Evolutionary conservation across 176 grass and related monocot genomes (phyloP).

Genomic region (Guadua angustifolia): DNA sequence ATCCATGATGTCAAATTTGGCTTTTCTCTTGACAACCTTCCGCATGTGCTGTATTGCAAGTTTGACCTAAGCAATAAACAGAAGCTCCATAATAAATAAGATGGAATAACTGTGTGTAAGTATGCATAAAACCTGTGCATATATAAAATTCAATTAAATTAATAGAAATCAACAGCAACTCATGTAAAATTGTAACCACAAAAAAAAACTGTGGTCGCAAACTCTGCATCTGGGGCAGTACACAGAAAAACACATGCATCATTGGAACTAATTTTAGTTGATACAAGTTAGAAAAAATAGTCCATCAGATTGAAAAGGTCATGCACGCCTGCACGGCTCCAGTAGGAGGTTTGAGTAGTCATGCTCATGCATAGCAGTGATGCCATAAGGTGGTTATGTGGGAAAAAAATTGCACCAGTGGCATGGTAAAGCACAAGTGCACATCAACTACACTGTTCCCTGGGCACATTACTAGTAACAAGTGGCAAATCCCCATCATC

Average conservation of each 20-base stretch:
- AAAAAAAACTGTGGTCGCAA: not conserved
- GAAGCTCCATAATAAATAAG: constrained; percentile 33
- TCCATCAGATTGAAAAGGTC: not conserved
- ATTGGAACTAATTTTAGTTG: not conserved
- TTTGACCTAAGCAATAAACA: constrained; percentile 76
- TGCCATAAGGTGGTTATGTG: not conserved
- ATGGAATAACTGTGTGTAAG: constrained; percentile 22
- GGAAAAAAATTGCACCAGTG: constrained; percentile 26
- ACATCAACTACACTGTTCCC: constrained; percentile 19
- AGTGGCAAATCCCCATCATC: not conserved
- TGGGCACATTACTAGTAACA: not conserved
- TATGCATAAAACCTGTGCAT: constrained; percentile 9
- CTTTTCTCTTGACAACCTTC: constrained; percentile 94
- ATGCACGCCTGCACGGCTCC: constrained; percentile 11
- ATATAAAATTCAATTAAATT: constrained; percentile 19
- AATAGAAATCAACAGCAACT: constrained; percentile 22
- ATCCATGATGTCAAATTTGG: constrained; percentile 98
- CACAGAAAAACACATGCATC: constrained; percentile 1
- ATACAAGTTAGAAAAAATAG: constrained; percentile 1
- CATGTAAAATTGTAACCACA: constrained; percentile 3
- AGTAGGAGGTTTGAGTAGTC: constrained; percentile 18
- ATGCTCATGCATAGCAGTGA: constrained; percentile 3
- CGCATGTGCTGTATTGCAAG: constrained; percentile 99
- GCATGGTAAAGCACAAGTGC: constrained; percentile 17
- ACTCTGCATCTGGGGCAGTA: not conserved